A percentile compares a stretch with the other conserved stretches of the same genome.
phyloP scores from a whole-genome alignment of 495 filamentous ascomycete genomes.

The Penicillium cinerascens region DNA sequence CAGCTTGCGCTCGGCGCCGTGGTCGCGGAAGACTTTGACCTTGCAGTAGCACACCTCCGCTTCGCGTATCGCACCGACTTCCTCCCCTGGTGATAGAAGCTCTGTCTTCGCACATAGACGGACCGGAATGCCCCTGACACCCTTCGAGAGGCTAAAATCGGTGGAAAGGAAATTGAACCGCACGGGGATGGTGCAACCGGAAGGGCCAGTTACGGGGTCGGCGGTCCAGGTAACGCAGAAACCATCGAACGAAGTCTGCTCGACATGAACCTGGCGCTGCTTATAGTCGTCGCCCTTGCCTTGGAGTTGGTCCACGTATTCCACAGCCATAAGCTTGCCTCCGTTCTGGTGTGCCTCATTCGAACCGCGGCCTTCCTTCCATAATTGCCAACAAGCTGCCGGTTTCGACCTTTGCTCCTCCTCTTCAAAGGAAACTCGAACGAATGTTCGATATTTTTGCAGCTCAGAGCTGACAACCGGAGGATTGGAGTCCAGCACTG shows the following conservation, averaged over 20 bases:
- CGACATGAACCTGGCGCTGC: constrained; percentile 70
- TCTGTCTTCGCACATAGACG: constrained; percentile 87
- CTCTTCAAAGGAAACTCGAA: constrained; percentile 91
- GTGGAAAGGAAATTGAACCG: constrained; percentile 97
- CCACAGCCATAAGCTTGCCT: constrained; percentile 83
- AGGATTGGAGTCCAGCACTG: constrained; percentile 61
- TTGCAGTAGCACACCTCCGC: constrained; percentile 85
- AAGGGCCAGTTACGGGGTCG: constrained; percentile 48
- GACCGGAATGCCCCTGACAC: constrained; percentile 91
- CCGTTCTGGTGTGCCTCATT: constrained; percentile 88
- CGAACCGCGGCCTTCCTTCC: constrained; percentile 88
- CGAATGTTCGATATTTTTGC: constrained; percentile 71
- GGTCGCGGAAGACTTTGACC: constrained; percentile 91
- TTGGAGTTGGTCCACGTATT: constrained; percentile 76
- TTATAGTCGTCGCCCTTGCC: constrained; percentile 62
- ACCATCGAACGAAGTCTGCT: constrained; percentile 81
- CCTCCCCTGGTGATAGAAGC: constrained; percentile 40
- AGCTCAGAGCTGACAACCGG: constrained; percentile 44
- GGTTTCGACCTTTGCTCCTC: constrained; percentile 80
- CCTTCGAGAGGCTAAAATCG: constrained; percentile 95
- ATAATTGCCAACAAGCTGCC: constrained; percentile 83
- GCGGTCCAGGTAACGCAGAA: constrained; percentile 88
- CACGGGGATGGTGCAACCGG: constrained; percentile 76
- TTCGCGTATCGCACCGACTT: constrained; percentile 35
- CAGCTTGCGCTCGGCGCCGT: constrained; percentile 89